phyloP scores from a whole-genome alignment of 768 basidiomycete genomes.

The Pulveroboletus sp. region DNA sequence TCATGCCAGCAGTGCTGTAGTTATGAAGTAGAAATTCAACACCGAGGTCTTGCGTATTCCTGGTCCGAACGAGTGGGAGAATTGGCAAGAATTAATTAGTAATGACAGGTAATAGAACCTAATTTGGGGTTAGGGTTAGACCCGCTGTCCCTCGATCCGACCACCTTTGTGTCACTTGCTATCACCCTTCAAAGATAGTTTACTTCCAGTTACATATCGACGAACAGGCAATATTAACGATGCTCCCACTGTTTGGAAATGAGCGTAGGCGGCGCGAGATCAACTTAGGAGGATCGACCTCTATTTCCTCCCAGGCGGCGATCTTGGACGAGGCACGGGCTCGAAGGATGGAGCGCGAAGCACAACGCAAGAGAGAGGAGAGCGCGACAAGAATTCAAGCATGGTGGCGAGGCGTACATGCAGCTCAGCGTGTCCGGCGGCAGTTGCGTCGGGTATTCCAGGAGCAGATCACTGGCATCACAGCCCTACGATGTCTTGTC shows the following conservation, averaged over 20 bases:
- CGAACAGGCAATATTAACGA: conserved; percentile 4
- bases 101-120: background rate
- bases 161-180: background rate
- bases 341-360: conserved; percentile 53
- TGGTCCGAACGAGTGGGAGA: too few relatives aligned
- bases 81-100: background rate
- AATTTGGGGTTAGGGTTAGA: background rate
- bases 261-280: conserved; percentile 57
- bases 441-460: conserved; percentile 50
- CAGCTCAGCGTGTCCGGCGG: conserved; percentile 37
- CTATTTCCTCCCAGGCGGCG: conserved; percentile 46
- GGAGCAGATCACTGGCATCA: conserved; percentile 47
- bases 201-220: background rate
- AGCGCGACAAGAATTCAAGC: conserved; percentile 60
- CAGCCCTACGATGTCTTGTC: conserved; percentile 60
- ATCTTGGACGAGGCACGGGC: conserved; percentile 62
- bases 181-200: background rate
- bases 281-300: conserved; percentile 66
- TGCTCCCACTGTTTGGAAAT: conserved; percentile 47
- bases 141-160: background rate
- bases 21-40: too few relatives aligned
- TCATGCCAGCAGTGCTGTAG: too few relatives aligned
- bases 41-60: too few relatives aligned
- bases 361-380: conserved; percentile 51
- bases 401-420: conserved; percentile 58